Evolutionary conservation across 2,329 filamentous ascomycete species (phyloP).

Genomic region (Parastagonospora nodorum): DNA sequence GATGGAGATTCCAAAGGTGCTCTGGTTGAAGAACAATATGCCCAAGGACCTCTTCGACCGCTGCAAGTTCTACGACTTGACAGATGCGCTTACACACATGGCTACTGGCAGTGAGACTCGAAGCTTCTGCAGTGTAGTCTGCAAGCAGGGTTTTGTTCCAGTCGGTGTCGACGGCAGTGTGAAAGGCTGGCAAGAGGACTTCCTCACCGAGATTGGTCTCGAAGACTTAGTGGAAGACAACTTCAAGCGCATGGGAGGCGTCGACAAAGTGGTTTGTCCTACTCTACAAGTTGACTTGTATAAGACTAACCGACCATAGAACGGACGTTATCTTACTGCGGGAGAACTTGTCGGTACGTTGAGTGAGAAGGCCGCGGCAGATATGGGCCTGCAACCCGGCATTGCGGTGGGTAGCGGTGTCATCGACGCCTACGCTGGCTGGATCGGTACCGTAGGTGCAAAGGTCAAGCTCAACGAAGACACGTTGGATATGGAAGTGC

Average conservation of each 20-base stretch:
- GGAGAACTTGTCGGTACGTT: slow-evolving; percentile 88
- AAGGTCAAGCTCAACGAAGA: slow-evolving; percentile 78
- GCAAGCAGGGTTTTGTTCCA: slow-evolving; percentile 95
- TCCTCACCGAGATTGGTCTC: slow-evolving; percentile 85
- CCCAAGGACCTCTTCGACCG: slow-evolving; percentile 83
- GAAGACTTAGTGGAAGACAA: slow-evolving; percentile 81
- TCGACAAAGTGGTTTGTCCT: slow-evolving; percentile 85
- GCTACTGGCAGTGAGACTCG: slow-evolving; percentile 90
- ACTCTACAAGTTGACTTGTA: slow-evolving; percentile 19
- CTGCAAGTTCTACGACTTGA: slow-evolving; percentile 97
- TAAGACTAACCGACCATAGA: slow-evolving; percentile 64
- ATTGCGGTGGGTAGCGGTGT: slow-evolving; percentile 95
- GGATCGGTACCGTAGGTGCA: slow-evolving; percentile 98
- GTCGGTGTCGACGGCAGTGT: slow-evolving; percentile 97
- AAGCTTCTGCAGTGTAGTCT: slow-evolving; percentile 94
- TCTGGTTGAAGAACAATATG: slow-evolving; percentile 99
- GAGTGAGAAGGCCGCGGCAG: slow-evolving; percentile 78
- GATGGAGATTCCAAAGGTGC: slow-evolving; percentile 98
- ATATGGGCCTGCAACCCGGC: slow-evolving; percentile 83
- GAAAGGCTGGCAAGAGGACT: slow-evolving; percentile 98
- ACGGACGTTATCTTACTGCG: slow-evolving; percentile 86
- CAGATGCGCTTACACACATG: slow-evolving; percentile 90
- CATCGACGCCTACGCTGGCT: slow-evolving; percentile 97
- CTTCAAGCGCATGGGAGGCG: slow-evolving; percentile 91
- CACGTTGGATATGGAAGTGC: slow-evolving; percentile 68